Percentiles rank a stretch among this genome's conserved stretches.
phyloP scores from a whole-genome alignment of 108 stramenopile genomes.

The Stephanodiscus triporus region DNA sequence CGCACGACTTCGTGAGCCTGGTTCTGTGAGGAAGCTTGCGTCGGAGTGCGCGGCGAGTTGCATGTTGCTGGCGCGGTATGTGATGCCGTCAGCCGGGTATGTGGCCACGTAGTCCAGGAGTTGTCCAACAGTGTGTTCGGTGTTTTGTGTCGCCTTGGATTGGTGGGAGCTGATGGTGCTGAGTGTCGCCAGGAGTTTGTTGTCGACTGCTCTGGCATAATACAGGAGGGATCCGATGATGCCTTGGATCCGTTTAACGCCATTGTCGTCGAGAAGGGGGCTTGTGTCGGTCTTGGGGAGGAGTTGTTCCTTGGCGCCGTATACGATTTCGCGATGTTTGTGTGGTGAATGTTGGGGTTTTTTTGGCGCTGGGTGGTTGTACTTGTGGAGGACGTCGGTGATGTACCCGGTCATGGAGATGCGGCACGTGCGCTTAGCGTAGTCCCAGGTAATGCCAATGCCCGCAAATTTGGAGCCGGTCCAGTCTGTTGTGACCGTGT shows the following conservation, averaged over 20 bases:
- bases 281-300: conserved; percentile 15
- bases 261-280: conserved; percentile 9
- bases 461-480: conserved; percentile 36
- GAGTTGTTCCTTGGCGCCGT: conserved; percentile 43
- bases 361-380: too few relatives aligned
- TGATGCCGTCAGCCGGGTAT: conserved; percentile 1
- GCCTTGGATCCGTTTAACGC: conserved; percentile 36
- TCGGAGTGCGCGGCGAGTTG: conserved; percentile 27
- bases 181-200: conserved; percentile 36
- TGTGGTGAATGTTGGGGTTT: conserved; percentile 48
- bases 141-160: conserved; percentile 9
- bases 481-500: conserved; percentile 38
- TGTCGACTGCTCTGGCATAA: conserved; percentile 49
- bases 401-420: conserved; percentile 59
- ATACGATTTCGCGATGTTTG: conserved; percentile 4
- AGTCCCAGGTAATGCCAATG: conserved; percentile 51
- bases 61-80: conserved; percentile 43
- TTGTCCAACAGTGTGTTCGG: conserved; percentile 1
- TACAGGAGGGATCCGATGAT: conserved; percentile 43
- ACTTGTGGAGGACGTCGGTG: conserved; percentile 34
- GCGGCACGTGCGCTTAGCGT: conserved; percentile 23
- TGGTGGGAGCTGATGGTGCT: conserved; percentile 31
- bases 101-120: conserved; percentile 44
- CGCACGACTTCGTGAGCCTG: conserved; percentile 38
- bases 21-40: conserved; percentile 34